Base-by-base conservation (phyloP, 805 yeast species). In the Dipodascus geniculatus region DNA sequence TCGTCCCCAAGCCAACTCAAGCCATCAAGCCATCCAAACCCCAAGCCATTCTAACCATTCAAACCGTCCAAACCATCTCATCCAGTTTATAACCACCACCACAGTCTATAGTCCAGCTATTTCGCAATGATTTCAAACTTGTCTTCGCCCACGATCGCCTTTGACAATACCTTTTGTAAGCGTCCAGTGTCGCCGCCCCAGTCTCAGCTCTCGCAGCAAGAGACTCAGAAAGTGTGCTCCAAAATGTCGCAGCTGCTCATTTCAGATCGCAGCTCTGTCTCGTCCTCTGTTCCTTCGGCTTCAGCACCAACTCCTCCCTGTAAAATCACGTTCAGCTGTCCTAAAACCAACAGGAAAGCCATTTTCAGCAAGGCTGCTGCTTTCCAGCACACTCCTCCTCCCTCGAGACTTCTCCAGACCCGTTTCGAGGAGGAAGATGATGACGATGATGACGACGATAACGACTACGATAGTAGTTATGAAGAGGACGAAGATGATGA, bases 351-450 rank as follows among this genome's bases (percentile, higher is more conserved):
- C 44, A 38, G 44, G 14, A 38, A 38, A n/a, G 17, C 20, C 44
- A 11, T 38, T 4, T 38, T 38, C 20, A 38, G 20, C 19, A 38
- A 38, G 44, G 4, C 44, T 14, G 44, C 44, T 11, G 44, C 44
- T 14, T 38, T 38, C 44, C 44, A 38, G 20, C 44, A 38, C 20
- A 38, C 44, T 38, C 44, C 44, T 38, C 44, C 44, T 38, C 44
- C 44, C 19, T 38, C 44, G 4, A 14, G 44, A n/a, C 44, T 38
- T 38, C 14, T 38, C 4, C 44, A 38, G 14, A n/a, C 20, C 11
- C 17, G 44, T 3, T 38, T 38, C 19, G 44, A 38, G 14, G 44
- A 38, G 8, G 44, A 38, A 16, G 44, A 38, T 3, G 44, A 38
- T 17, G 44, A 38, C 6, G 44, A 38, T 38, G 44, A 38, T 38